These are phyloP conservation scores for Tuber indicum DNA, from an alignment of 495 filamentous ascomycete genomes.

Conservation along the genomic window DNA sequence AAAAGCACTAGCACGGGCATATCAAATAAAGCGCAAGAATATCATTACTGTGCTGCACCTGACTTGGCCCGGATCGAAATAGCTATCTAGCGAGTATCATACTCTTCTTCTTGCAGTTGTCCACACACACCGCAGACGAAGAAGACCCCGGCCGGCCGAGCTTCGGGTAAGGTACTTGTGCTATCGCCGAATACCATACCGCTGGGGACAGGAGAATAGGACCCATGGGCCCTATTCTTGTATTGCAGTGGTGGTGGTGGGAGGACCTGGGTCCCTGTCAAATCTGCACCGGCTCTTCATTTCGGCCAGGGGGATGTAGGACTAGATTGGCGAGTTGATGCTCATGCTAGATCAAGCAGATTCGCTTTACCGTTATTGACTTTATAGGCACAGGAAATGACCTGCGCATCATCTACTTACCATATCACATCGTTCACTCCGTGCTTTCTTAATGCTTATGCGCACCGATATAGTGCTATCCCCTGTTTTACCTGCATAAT, in stretches of 20 bases:
- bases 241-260: not conserved
- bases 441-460: not conserved
- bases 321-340: not conserved
- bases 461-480: not conserved
- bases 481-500: constrained; percentile 13
- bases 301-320: not conserved
- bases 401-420: not conserved
- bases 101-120: no score
- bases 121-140: not conserved
- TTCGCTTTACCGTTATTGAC: not conserved
- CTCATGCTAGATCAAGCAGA: not conserved
- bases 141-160: not conserved
- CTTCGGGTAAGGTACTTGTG: not conserved
- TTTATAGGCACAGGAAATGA: not conserved
- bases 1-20: not conserved
- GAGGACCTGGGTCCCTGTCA: not conserved
- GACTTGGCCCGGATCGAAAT: not conserved
- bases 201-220: not conserved
- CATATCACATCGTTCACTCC: not conserved
- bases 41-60: not conserved
- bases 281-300: not conserved
- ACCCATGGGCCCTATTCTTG: not conserved
- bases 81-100: no score
- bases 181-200: not conserved
- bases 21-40: not conserved